A percentile compares a stretch with the other conserved stretches of the same genome.
Evolutionary conservation across 805 yeast genomes (phyloP).

Genomic region (Metschnikowia peoriensis): DNA sequence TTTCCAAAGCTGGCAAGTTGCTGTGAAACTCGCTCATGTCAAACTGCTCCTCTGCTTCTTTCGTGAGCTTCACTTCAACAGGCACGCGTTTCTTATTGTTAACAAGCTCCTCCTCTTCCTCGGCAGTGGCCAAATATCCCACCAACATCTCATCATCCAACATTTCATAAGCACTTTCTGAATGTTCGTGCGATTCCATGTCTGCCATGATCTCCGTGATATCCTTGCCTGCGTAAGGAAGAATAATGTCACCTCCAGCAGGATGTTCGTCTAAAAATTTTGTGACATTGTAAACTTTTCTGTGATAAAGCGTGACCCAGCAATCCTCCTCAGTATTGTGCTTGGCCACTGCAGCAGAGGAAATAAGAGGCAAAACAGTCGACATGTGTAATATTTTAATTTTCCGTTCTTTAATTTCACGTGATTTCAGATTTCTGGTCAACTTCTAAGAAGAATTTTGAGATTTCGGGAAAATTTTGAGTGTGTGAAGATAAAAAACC

Average conservation of each 20-base stretch:
- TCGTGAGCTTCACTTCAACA: constrained; percentile 52
- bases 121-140: constrained; percentile 78
- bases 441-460: no score
- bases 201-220: constrained; percentile 77
- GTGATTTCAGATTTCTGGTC: background rate
- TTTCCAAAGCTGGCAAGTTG: constrained; percentile 69
- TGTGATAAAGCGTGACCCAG: constrained; percentile 76
- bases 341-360: constrained; percentile 48
- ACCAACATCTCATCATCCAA: constrained; percentile 76
- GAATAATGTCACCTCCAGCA: constrained; percentile 58
- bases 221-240: constrained; percentile 59
- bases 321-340: constrained; percentile 59
- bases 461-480: no score
- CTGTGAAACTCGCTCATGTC: constrained; percentile 49
- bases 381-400: background rate
- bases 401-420: background rate
- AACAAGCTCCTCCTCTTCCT: constrained; percentile 71
- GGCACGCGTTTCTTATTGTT: constrained; percentile 55
- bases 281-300: constrained; percentile 85
- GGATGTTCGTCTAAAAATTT: constrained; percentile 71
- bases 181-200: constrained; percentile 67
- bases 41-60: constrained; percentile 16
- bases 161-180: constrained; percentile 83
- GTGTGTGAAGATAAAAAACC: background rate
- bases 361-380: constrained; percentile 53